Evolutionary conservation across 176 grass and related monocot genomes (phyloP).

Genomic region (Aegilops umbellulata): DNA sequence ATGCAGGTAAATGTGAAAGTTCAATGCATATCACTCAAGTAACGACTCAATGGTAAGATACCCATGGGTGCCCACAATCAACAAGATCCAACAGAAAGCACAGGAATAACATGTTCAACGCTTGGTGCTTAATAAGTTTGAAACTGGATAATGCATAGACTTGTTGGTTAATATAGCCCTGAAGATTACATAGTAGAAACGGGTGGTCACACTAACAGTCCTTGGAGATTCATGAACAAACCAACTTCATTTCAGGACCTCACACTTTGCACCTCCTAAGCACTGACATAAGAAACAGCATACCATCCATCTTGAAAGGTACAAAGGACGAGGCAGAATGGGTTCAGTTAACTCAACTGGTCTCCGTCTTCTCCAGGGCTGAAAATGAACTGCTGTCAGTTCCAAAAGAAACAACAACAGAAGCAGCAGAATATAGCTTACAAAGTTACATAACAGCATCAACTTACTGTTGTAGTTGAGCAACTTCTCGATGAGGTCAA

Average conservation of each 20-base stretch:
- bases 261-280: background rate
- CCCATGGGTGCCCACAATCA: background rate
- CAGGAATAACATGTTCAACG: background rate
- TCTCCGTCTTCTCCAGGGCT: slow-evolving; percentile 66
- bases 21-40: background rate
- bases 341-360: slow-evolving; percentile 13
- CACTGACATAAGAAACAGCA: slow-evolving; percentile 5
- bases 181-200: background rate
- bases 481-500: slow-evolving; percentile 94
- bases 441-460: background rate
- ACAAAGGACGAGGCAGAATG: background rate
- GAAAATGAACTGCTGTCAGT: slow-evolving; percentile 28
- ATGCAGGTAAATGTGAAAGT: background rate
- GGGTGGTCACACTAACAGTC: background rate
- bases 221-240: background rate
- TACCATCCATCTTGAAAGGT: background rate
- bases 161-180: background rate
- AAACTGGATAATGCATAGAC: background rate
- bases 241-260: background rate
- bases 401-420: background rate
- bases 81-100: background rate
- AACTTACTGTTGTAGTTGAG: slow-evolving; percentile 96
- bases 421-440: background rate
- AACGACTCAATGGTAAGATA: background rate
- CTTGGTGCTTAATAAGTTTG: background rate